Evolutionary conservation across 1,284 basidiomycete species (phyloP), one percentile per base, ranked within the genome.

Genomic region (Coniferiporia weirii): DNA sequence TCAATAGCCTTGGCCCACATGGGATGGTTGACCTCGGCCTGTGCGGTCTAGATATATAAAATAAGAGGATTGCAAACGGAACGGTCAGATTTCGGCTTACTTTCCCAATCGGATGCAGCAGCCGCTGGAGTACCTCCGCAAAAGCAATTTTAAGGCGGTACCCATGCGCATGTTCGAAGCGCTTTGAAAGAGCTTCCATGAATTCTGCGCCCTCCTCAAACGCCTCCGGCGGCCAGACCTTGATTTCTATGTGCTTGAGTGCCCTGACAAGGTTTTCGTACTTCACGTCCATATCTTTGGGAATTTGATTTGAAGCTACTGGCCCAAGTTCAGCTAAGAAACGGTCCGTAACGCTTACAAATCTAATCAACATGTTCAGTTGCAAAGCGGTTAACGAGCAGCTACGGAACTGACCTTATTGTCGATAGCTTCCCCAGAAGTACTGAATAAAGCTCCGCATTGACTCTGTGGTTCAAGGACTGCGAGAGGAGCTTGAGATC

Each of bases 171-270:
- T 91, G 84, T 34, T 84, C 86, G 68, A 94, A 98, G 1, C 89
- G 87, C 61, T 86, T 88, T 0, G 93, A 87, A 9, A 98, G 73
- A 1, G 85, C 82, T 56, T 92, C 87, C 71, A 98, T 75, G 66
- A 98, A 97, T 65, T 98, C 95, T 4, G 94, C 90, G 2, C 91
- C 92, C 71, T 96, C 91, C 70, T 98, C 95, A 62, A 98, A 95
- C 2, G 89, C 85, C 68, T 95, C 91, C 46, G 93, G 90, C 0
- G 95, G 95, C 82, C 93, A 98, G 40, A 95, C 91, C 75, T 91
- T 90, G 70, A 96, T 85, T 66, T 88, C 83, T 49, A 95, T 81
- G 67, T 91, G 82, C 62, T 81, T 84, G 64, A 95, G 74, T 12
- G 91, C 92, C 62, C 82, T 82, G 15, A 96, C 82, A 0, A 95